Evolutionary conservation across 768 basidiomycete genomes (phyloP), one percentile per base, ranked within the genome.

Genomic region (Kondoa subrosea): DNA sequence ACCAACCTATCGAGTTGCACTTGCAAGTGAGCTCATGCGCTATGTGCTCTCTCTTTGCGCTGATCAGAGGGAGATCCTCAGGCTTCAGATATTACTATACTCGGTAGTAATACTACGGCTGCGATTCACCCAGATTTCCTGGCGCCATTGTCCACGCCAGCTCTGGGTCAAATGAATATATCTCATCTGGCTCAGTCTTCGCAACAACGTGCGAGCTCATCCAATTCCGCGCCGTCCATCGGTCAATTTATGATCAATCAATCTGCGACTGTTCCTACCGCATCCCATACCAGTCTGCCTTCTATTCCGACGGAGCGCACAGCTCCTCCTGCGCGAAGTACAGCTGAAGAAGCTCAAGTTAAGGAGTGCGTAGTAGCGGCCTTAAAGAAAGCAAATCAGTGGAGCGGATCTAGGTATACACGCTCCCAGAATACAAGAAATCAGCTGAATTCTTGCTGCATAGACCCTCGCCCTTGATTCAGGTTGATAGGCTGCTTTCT

Each of bases 391-490:
- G 61, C 61, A 27, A 32, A 33, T 17, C 61, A 63, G 29, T 63
- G 33, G 29, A 31, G 29, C 17, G 61, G 61, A 27, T 26, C 61
- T 33, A n/a, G n/a, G n/a, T n/a, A n/a, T n/a, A n/a, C n/a, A n/a
- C n/a, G n/a, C n/a, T n/a, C n/a, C n/a, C n/a, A n/a, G n/a, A n/a
- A n/a, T n/a, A n/a, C n/a, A n/a, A n/a, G n/a, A n/a, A n/a, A n/a
- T n/a, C n/a, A n/a, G n/a, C n/a, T n/a, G n/a, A n/a, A n/a, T n/a
- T n/a, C n/a, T n/a, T n/a, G n/a, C n/a, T n/a, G n/a, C n/a, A n/a
- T n/a, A n/a, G 61, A 33, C 61, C 61, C 12, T n/a, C 61, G 27
- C 61, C 61, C 8, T 33, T 63, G 61, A 63, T 33, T n/a, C 15
- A 27, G 26, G n/a, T 63, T 32, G 61, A 63, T 27, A 27, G 61